These are phyloP conservation scores for Podaxis carcinomalis DNA, from an alignment of 768 basidiomycete genomes.

Conservation along the genomic window DNA sequence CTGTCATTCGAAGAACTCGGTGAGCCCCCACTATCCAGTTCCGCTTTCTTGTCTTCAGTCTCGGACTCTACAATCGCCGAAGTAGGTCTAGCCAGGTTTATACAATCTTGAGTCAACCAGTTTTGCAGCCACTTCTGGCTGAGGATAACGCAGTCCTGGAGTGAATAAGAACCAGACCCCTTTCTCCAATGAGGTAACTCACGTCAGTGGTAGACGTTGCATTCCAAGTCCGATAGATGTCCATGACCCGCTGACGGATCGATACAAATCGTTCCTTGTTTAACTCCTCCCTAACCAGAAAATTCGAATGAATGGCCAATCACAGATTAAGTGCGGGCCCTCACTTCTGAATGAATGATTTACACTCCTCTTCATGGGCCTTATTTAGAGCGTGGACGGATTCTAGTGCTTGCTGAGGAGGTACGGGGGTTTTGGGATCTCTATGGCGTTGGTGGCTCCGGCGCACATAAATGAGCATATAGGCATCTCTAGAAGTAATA, in stretches of 20 bases:
- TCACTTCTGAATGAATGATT: slow-evolving; percentile 43
- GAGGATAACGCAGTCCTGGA: slow-evolving; percentile 51
- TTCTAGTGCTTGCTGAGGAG: slow-evolving; percentile 51
- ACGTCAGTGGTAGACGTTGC: slow-evolving; percentile 46
- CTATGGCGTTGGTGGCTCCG: slow-evolving; percentile 17
- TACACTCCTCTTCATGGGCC: slow-evolving; percentile 50
- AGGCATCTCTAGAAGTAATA: slow-evolving; percentile 80
- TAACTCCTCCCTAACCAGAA: slow-evolving; percentile 35
- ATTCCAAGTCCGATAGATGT: slow-evolving; percentile 64
- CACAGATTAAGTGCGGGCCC: slow-evolving; percentile 13
- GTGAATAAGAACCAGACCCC: slow-evolving; percentile 9
- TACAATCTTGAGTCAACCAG: slow-evolving; percentile 50
- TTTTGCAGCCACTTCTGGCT: slow-evolving; percentile 55
- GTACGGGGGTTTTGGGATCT: slow-evolving; percentile 27
- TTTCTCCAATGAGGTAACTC: not conserved
- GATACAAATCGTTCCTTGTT: slow-evolving; percentile 42
- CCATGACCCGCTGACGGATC: slow-evolving; percentile 48
- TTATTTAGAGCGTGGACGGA: slow-evolving; percentile 54
- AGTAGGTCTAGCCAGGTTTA: slow-evolving; percentile 19
- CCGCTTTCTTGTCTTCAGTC: not conserved
- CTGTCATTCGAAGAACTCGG: slow-evolving; percentile 33
- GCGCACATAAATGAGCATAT: slow-evolving; percentile 90
- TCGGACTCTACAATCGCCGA: not conserved
- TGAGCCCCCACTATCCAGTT: slow-evolving; percentile 2
- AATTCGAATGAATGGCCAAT: slow-evolving; percentile 1